Base-by-base conservation (phyloP, 805 yeast species). In the Yarrowia sp. region DNA sequence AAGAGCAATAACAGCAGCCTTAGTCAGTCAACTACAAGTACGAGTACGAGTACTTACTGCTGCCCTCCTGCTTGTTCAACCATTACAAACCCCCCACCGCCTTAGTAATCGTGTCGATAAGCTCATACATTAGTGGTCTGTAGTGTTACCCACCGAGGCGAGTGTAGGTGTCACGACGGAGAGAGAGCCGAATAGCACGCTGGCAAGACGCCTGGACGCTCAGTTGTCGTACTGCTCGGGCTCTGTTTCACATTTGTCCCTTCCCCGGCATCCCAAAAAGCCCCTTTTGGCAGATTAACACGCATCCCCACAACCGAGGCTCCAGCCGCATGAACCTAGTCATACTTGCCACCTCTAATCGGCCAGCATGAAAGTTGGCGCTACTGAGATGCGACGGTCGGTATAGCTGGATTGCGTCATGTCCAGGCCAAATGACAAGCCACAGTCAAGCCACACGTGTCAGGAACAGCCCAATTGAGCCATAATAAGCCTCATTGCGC, bases 301-400 rank as follows among this genome's bases (percentile, higher is more conserved):
- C 60, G 36, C 60, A 53, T 39, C 60, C 60, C 60, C 60, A 53
- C 63, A 56, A 56, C 64, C 64, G 64, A 58, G 64, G 64, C 50
- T 42, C 50, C 61, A 55, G 61, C 61, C 50, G 50, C 64, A 58
- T 58, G 64, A 58, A 58, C 64, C 50, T 58, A 58, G 58, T 52
- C 58, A 19, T 13, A n/a, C 46, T 42, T 24, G 40, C 24, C 50
- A 42, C 39, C 17, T 14, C 19, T n/a, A n/a, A 6, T n/a, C 9
- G 15, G 46, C 33, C 64, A 43, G 50, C 50, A 43, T 58, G 64
- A 58, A 58, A 58, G 64, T 58, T 58, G 50, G 33, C 34, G 19
- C 43, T 52, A 34, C 44, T 42, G 44, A 17, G 20, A 43, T 9
- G n/a, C 55, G 19, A 24, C 9, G 8, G 24, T 6, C 7, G 14